A percentile compares a stretch with the other conserved stretches of the same genome.
phyloP scores from a whole-genome alignment of 257 asterid species.

The Ocimum tenuiflorum region DNA sequence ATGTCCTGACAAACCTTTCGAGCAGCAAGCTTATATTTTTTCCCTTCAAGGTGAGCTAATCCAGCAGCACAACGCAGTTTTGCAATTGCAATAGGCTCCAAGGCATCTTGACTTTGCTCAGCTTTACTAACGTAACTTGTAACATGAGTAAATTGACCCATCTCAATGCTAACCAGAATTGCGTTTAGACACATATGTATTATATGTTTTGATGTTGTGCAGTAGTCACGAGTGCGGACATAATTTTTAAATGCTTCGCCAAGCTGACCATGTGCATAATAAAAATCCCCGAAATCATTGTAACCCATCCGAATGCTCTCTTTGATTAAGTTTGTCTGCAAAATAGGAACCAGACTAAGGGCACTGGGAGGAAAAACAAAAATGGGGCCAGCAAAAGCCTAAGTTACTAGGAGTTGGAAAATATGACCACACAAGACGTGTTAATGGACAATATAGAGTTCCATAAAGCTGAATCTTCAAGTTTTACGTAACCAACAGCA shows the following conservation, averaged over 20 bases:
- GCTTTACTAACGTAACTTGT: constrained; percentile 85
- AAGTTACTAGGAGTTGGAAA: neutral
- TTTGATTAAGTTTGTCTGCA: constrained; percentile 91
- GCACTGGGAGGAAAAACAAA: neutral
- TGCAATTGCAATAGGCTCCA: constrained; percentile 59
- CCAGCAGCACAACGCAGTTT: constrained; percentile 88
- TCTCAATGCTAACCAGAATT: constrained; percentile 87
- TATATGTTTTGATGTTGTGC: constrained; percentile 85
- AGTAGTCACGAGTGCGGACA: constrained; percentile 92
- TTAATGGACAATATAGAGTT: neutral
- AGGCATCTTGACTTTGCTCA: constrained; percentile 66
- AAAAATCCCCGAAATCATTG: constrained; percentile 94
- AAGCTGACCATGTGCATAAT: constrained; percentile 78
- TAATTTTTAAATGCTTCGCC: constrained; percentile 88
- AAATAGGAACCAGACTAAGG: neutral
- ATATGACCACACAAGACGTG: neutral
- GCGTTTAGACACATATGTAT: constrained; percentile 84
- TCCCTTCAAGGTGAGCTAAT: constrained; percentile 73
- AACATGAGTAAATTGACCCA: constrained; percentile 94
- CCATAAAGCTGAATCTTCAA: neutral
- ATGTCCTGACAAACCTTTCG: constrained; percentile 61
- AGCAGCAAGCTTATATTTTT: constrained; percentile 89
- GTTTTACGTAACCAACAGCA: neutral
- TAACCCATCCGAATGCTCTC: constrained; percentile 99
- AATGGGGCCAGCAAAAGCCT: neutral